phyloP scores from a whole-genome alignment of 768 basidiomycete genomes.

The Termitomyces sp. region DNA sequence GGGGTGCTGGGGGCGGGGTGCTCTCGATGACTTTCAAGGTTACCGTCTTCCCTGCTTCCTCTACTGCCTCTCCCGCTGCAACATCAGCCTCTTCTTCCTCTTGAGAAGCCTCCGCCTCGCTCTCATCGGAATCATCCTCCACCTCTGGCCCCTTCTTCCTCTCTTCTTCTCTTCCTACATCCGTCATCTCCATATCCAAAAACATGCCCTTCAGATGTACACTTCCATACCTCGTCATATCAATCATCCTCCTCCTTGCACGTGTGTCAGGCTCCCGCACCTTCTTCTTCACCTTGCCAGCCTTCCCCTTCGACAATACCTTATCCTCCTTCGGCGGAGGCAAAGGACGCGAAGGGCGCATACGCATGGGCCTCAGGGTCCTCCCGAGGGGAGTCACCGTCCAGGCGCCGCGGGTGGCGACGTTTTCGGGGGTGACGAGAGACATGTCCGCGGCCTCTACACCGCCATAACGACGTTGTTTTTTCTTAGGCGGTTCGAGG shows the following conservation, averaged over 20 bases:
- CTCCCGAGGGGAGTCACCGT: conserved; percentile 63
- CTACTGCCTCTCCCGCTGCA: conserved; percentile 9
- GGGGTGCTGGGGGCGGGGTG: neutral
- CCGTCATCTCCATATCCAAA: conserved; percentile 41
- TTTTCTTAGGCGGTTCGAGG: conserved; percentile 40
- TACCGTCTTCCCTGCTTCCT: neutral
- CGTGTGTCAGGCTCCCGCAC: conserved; percentile 49
- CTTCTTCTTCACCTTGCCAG: conserved; percentile 35
- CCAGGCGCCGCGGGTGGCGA: conserved; percentile 55
- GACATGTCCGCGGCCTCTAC: conserved; percentile 60
- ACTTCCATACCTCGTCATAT: conserved; percentile 69
- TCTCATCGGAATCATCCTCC: conserved; percentile 8
- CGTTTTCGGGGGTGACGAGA: conserved; percentile 57
- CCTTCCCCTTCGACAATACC: conserved; percentile 8
- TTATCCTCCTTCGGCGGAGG: conserved; percentile 26
- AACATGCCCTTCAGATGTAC: conserved; percentile 68
- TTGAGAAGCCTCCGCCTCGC: neutral
- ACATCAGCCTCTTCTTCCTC: conserved; percentile 14
- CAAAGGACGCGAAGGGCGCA: conserved; percentile 67
- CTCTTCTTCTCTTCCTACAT: conserved; percentile 12
- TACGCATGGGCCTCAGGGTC: conserved; percentile 60
- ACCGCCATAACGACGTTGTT: conserved; percentile 33
- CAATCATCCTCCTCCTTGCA: conserved; percentile 63
- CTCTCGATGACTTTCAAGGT: neutral
- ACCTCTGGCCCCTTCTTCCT: conserved; percentile 11